These are phyloP conservation scores for Talaromyces sp. DNA, from an alignment of 2,329 filamentous ascomycete species.

Conservation along the genomic window DNA sequence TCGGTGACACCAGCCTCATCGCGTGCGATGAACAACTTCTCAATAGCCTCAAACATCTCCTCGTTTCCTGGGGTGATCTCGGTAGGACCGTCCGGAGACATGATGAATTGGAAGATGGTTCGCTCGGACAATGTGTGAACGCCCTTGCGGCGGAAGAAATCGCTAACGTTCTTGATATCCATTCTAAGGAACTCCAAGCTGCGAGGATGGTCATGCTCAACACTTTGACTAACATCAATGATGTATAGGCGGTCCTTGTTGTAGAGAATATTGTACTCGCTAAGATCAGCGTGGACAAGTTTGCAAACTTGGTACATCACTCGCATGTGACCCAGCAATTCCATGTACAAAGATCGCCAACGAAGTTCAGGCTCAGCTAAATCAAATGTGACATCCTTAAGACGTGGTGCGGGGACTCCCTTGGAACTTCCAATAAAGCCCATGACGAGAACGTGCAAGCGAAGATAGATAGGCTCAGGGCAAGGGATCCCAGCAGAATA, in stretches of 20 bases:
- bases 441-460: conserved; percentile 96
- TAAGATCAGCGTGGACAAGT: conserved; percentile 93
- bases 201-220: conserved; percentile 93
- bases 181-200: conserved; percentile 93
- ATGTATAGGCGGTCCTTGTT: conserved; percentile 81
- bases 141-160: conserved; percentile 86
- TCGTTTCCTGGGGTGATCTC: conserved; percentile 46
- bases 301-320: conserved; percentile 89
- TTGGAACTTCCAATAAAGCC: conserved; percentile 84
- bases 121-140: conserved; percentile 81
- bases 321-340: conserved; percentile 86
- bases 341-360: conserved; percentile 79
- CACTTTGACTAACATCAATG: conserved; percentile 96
- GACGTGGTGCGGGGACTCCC: conserved; percentile 82
- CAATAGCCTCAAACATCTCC: conserved; percentile 63
- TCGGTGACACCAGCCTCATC: conserved; percentile 54
- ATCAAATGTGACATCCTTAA: conserved; percentile 80
- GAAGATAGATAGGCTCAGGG: conserved; percentile 84
- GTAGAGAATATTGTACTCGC: conserved; percentile 97
- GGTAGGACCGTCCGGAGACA: conserved; percentile 56
- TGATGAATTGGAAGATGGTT: conserved; percentile 82
- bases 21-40: conserved; percentile 66
- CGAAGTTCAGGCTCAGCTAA: conserved; percentile 68
- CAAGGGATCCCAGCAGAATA: conserved; percentile 83
- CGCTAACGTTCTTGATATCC: conserved; percentile 96